Evolutionary conservation across 352 stramenopile species (phyloP), one percentile per base, ranked within the genome.

Genomic region (Phytophthora ramorum): DNA sequence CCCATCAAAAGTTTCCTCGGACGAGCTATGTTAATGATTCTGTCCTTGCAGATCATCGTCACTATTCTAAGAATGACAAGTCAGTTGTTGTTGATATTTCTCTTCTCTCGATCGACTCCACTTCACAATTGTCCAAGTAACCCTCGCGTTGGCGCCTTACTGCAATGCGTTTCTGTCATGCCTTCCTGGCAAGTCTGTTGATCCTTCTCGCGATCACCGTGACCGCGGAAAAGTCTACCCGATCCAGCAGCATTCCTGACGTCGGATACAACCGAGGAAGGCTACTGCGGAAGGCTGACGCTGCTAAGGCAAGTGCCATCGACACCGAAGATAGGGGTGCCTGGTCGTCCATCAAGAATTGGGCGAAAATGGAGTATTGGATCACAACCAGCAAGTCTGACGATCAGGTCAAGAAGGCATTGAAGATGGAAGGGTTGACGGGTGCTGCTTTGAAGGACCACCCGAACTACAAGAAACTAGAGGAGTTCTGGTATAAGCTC

Each of bases 401-500:
- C 30, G 28, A 32, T 17, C 14, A 41, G 3, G 48, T 55, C 7
- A 44, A 44, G n/a, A 44, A 55, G 7, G 35, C 8, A 17, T 17
- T 55, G 7, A 37, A 28, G 28, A 19, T 55, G 9, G 7, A 43
- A 6, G 19, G 19, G 4, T 30, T 55, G 3, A 19, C 0, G 7
- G 28, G 28, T 4, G 7, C 9, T 10, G 30, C 48, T 28, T 17
- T 53, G 28, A 53, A 32, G 7, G 17, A n/a, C n/a, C 46, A 44
- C 30, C n/a, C n/a, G 7, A 55, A 55, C 10, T 41, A 41, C 48
- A 55, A 43, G 17, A 55, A 9, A 13, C 12, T 55, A 17, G 3
- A 43, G 48, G 19, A 43, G 20, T 44, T 55, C 30, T 7, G 4
- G 30, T 44, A 55, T 17, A 43, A 55, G 17, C 28, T 16, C 17